Evolutionary conservation across 768 basidiomycete genomes (phyloP), one percentile per base, ranked within the genome.

Genomic region (Pulveroboletus sp.): DNA sequence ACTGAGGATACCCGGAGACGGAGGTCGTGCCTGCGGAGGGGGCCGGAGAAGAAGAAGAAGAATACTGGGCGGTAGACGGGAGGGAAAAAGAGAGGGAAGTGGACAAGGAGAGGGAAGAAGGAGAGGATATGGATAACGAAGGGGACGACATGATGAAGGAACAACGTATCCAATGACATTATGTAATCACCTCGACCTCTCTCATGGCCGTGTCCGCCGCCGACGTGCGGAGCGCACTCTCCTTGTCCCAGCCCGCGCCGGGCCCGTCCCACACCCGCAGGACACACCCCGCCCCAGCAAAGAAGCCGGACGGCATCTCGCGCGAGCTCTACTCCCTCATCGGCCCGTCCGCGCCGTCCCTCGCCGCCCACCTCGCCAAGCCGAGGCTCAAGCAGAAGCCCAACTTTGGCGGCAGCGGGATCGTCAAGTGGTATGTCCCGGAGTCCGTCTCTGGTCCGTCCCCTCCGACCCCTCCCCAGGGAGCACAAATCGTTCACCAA

Each of bases 321-420:
- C 77, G 93, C 57, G 94, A 97, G 68, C 77, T 99, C 2, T 97
- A 89, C 71, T 85, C 89, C 1, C 81, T 99, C 51, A 97, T 99
- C 56, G 95, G 95, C n/a, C 84, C 91, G 51, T 88, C 90, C 41
- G 87, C 88, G 11, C 93, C 95, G 0, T 83, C 87, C 2, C 77
- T 98, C 42, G 86, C 84, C 0, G 80, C 88, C 29, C 85, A 89
- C 58, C 77, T 85, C 50, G 77, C 85, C 23, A 89, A 90, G 64
- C 89, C 90, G 30, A 82, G 84, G 47, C 78, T 94, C 49, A 93
- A 93, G 63, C 87, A 92, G 68, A 87, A 90, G 55, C 90, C 91
- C 4, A 86, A 83, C 54, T 72, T 89, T 20, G 83, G 83, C 36
- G 76, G 77, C 10, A 74, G 76, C 5, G 73, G 75, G 3, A 81